Conservation (phyloP, 441 rosid species). For the Pelargonium fulgidum region DNA sequence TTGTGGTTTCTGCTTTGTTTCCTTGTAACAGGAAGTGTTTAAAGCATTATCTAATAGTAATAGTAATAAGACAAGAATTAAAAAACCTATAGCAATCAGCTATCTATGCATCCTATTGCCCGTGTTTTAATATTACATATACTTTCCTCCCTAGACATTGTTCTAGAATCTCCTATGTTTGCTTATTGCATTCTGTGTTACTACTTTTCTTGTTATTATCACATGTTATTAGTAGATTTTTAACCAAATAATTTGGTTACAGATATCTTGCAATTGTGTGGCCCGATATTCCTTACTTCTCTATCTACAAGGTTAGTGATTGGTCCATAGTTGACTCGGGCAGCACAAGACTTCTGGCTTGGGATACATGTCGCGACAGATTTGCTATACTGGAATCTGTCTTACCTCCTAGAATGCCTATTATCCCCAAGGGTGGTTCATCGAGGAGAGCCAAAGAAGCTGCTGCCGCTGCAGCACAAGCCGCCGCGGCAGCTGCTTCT, state of each 20-base stretch:
- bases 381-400: slow-evolving; percentile 88
- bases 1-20: too few species aligned
- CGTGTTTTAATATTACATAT: too few species aligned
- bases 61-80: too few species aligned
- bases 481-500: slow-evolving; percentile 89
- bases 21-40: too few species aligned
- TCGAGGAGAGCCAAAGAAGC: slow-evolving; percentile 94
- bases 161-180: too few species aligned
- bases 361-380: slow-evolving; percentile 95
- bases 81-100: too few species aligned
- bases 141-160: too few species aligned
- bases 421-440: slow-evolving; percentile 79
- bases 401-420: slow-evolving; percentile 75
- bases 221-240: slow-evolving; percentile 15
- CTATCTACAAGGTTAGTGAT: slow-evolving; percentile 86
- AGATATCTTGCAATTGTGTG: slow-evolving; percentile 94
- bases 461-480: slow-evolving; percentile 97
- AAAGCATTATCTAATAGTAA: too few species aligned
- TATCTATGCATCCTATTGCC: too few species aligned
- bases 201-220: not conserved
- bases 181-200: too few species aligned
- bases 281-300: slow-evolving; percentile 96
- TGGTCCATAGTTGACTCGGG: slow-evolving; percentile 98
- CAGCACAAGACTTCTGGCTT: slow-evolving; percentile 88
- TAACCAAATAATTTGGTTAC: slow-evolving; percentile 32